Base-by-base conservation (phyloP, 345 rosid genomes). In the Chamaenerion angustifolium region DNA sequence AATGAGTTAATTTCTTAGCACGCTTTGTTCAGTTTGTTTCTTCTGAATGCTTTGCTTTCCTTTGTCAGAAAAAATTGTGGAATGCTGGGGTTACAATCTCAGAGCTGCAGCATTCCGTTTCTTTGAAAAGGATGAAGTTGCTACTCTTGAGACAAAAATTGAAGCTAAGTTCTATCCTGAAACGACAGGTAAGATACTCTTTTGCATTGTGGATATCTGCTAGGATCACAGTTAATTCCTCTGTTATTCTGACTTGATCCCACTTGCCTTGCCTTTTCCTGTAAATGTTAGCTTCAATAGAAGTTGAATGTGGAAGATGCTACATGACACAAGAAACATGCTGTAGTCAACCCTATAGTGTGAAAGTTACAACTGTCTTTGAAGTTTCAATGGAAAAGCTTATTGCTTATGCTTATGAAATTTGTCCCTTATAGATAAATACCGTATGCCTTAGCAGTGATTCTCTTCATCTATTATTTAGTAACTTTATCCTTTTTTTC, bases 31-130 rank as follows among this genome's bases (percentile, higher is more conserved):
- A 16, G 10, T 56, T 23, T 16, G 4, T 11, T 55, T 56, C 6
- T 37, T 17, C n/a, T 31, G 45, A 35, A 45, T 7, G 12, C 48
- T 15, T 18, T 16, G 18, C 35, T 41, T 45, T 42, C 58, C 51
- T 69, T 42, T 64, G 57, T 54, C 83, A 90, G 96, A 90, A 72
- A 80, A 67, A 43, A 68, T 48, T 90, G 48, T 90, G 98, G 96
- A 83, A 80, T 67, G 83, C 87, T 40, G 83, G 95, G 96, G 74
- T 81, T 66, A 78, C 77, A 56, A 74, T 82, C 59, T 83, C 83
- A 25, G 95, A 86, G 55, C 73, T 90, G 45, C 71, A 75, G 58
- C 89, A 83, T 71, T 71, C 85, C 68, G 96, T 83, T 55, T 81
- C 76, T 68, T 75, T 90, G 56, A 86, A 76, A 72, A 78, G 87